Evolutionary conservation across 371 early-diverging fungal species (phyloP).

Genomic region (Apophysomyces variabilis): DNA sequence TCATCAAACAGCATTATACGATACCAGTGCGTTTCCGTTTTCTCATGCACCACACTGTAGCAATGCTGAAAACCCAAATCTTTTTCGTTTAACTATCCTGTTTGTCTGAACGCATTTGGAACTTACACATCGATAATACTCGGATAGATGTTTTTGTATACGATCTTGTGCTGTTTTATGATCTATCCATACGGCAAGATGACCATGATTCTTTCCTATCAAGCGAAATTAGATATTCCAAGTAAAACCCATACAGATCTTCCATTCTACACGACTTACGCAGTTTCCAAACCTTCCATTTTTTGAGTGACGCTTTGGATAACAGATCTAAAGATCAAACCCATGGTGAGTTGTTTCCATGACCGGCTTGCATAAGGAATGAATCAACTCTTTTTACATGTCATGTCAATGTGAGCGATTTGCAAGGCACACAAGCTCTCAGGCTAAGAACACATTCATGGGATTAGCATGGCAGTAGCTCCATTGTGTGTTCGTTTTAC

Average conservation of each 20-base stretch:
- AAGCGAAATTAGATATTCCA: background rate
- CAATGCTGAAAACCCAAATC: background rate
- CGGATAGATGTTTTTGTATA: conserved; percentile 8
- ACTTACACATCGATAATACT: conserved; percentile 20
- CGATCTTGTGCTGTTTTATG: background rate
- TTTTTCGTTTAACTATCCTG: background rate
- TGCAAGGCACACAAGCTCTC: conserved; percentile 14
- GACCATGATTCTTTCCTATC: background rate
- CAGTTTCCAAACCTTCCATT: conserved; percentile 9
- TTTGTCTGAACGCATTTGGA: background rate
- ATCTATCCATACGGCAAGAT: background rate
- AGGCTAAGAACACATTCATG: background rate
- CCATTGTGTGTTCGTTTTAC: background rate
- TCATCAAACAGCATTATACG: conserved; percentile 49
- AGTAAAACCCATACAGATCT: background rate
- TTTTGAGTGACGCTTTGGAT: background rate
- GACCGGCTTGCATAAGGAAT: background rate
- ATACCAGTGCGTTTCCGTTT: conserved; percentile 46
- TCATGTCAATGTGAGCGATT: conserved; percentile 20
- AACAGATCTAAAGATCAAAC: background rate
- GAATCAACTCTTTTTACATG: conserved; percentile 9
- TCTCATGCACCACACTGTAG: conserved; percentile 16
- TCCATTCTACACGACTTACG: background rate
- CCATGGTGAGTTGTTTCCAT: background rate
- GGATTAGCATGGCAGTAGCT: background rate